These are phyloP conservation scores for Centaurea solstitialis DNA, from an alignment of 129 eudicot genomes.

Conservation along the genomic window DNA sequence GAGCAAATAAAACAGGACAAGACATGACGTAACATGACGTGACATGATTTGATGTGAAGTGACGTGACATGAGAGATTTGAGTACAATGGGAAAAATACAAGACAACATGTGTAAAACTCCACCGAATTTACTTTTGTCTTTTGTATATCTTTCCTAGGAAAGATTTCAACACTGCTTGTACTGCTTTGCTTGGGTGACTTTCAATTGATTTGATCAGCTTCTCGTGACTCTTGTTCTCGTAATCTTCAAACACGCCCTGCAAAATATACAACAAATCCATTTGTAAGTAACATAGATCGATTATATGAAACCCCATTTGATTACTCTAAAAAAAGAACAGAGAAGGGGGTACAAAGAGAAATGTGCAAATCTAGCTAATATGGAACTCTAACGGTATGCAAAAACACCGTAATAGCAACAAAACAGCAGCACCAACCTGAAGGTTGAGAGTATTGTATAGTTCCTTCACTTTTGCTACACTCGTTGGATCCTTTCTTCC, in stretches of 20 bases:
- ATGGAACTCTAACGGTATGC: neutral
- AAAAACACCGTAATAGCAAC: neutral
- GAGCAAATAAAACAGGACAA: too few species aligned
- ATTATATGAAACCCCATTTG: too few species aligned
- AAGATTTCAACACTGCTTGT: slow-evolving; percentile 69
- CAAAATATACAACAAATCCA: neutral
- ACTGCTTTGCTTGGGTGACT: slow-evolving; percentile 67
- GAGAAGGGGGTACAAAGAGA: neutral
- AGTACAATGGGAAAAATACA: slow-evolving; percentile 10
- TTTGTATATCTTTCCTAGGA: slow-evolving; percentile 72
- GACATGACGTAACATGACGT: neutral
- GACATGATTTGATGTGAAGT: too few species aligned
- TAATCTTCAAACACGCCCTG: slow-evolving; percentile 64
- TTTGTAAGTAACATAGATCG: too few species aligned
- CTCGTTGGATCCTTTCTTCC: slow-evolving; percentile 60
- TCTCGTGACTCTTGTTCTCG: slow-evolving; percentile 62
- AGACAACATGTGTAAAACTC: neutral
- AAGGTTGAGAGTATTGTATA: slow-evolving; percentile 60
- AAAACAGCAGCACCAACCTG: slow-evolving; percentile 35
- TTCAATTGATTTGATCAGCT: slow-evolving; percentile 64
- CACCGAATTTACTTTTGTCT: slow-evolving; percentile 63
- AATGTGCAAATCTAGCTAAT: neutral
- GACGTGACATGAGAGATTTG: neutral
- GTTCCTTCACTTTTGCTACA: slow-evolving; percentile 65
- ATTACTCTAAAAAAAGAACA: too few species aligned